Percentiles rank a stretch among this genome's conserved stretches.
phyloP scores from a whole-genome alignment of 768 basidiomycete genomes.

The Sutorius australiensis region DNA sequence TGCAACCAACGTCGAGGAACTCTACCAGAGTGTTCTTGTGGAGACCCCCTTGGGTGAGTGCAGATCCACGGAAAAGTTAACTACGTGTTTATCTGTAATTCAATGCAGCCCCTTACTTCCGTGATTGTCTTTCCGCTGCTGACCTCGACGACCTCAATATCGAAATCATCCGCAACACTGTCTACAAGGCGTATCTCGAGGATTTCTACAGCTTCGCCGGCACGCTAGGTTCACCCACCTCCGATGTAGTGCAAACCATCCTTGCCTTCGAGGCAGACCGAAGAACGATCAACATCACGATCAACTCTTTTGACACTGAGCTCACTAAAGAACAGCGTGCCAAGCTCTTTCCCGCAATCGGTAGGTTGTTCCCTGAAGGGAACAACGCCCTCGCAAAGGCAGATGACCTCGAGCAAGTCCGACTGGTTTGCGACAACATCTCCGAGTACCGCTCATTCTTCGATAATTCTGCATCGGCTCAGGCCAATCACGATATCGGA shows the following conservation, averaged over 20 bases:
- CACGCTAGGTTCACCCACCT: constrained; percentile 78
- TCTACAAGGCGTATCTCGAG: constrained; percentile 98
- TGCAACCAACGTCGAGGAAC: constrained; percentile 96
- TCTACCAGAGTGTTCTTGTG: constrained; percentile 94
- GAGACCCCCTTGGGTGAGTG: constrained; percentile 92
- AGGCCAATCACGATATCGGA: constrained; percentile 35
- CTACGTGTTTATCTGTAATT: not conserved
- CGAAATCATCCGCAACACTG: constrained; percentile 98
- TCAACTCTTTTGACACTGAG: constrained; percentile 97
- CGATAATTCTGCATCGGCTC: constrained; percentile 44
- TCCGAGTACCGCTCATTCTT: constrained; percentile 92
- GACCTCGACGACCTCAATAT: constrained; percentile 99
- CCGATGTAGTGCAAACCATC: constrained; percentile 88
- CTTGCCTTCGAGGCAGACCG: constrained; percentile 96
- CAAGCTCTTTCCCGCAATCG: constrained; percentile 90
- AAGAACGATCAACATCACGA: constrained; percentile 95
- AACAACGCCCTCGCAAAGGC: constrained; percentile 92
- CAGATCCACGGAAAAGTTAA: not conserved
- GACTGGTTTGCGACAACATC: constrained; percentile 80
- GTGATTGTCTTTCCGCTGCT: constrained; percentile 88
- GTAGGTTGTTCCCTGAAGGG: constrained; percentile 90
- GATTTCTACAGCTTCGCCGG: constrained; percentile 88
- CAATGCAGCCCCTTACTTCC: constrained; percentile 84
- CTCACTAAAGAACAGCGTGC: constrained; percentile 94
- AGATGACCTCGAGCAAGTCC: constrained; percentile 93